These are phyloP conservation scores for Venturia oleaginea DNA, from an alignment of 2,329 filamentous ascomycete species.

Conservation along the genomic window DNA sequence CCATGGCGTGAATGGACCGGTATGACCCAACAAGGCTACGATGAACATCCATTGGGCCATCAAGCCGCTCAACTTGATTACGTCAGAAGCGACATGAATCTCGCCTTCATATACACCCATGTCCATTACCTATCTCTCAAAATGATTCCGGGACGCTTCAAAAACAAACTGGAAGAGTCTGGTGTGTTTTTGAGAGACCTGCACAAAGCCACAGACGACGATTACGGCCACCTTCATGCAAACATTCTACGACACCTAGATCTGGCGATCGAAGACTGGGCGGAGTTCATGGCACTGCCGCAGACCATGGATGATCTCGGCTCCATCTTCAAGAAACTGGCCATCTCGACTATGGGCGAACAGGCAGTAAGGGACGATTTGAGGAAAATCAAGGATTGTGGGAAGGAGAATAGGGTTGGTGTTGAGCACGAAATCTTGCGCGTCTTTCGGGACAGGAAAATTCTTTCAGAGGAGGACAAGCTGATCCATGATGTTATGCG, in stretches of 20 bases:
- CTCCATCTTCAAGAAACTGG: background rate
- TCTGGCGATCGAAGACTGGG: background rate
- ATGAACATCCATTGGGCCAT: background rate
- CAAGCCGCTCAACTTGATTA: background rate
- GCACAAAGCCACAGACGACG: background rate
- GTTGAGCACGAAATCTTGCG: background rate
- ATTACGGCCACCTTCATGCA: background rate
- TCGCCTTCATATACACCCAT: background rate
- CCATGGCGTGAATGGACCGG: background rate
- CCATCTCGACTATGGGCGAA: background rate
- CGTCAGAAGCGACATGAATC: slow-evolving; percentile 1
- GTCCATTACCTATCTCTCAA: background rate
- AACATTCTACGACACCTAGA: background rate
- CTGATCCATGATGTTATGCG: background rate
- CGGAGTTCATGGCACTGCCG: background rate
- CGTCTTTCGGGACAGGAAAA: background rate
- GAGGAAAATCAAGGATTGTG: background rate
- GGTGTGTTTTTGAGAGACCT: background rate
- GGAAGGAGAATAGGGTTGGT: background rate
- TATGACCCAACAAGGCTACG: background rate
- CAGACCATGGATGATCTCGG: background rate
- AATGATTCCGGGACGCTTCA: background rate
- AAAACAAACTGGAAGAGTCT: background rate
- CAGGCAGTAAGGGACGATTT: background rate
- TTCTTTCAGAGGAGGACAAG: background rate